A percentile compares a stretch with the other conserved stretches of the same genome.
Evolutionary conservation across 2,329 filamentous ascomycete genomes (phyloP).

Genomic region (Diaporthe citrichinensis): DNA sequence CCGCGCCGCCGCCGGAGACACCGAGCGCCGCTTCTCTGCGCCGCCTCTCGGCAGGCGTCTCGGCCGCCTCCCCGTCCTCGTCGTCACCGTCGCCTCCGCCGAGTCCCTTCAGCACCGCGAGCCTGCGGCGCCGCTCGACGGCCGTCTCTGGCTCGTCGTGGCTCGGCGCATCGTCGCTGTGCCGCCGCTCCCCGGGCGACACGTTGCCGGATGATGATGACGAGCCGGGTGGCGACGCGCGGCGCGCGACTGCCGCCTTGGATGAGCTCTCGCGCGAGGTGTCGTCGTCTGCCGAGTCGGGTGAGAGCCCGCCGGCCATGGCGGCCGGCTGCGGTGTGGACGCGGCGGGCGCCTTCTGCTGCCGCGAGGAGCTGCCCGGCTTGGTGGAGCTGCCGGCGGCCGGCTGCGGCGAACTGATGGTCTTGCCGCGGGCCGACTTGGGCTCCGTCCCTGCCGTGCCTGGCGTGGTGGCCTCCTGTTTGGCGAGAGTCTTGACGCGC

Average conservation of each 20-base stretch:
- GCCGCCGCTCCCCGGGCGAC: slow-evolving; percentile 28
- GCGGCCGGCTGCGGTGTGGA: neutral
- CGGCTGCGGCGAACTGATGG: slow-evolving; percentile 35
- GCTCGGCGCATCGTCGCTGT: slow-evolving; percentile 44
- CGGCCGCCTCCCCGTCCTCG: slow-evolving; percentile 63
- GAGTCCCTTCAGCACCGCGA: slow-evolving; percentile 65
- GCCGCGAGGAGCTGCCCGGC: slow-evolving; percentile 1
- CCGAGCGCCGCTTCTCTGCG: slow-evolving; percentile 81
- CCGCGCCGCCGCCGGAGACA: too few species aligned
- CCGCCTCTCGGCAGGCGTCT: slow-evolving; percentile 82
- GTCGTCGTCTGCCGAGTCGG: neutral
- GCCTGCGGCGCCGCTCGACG: slow-evolving; percentile 76
- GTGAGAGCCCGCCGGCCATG: neutral
- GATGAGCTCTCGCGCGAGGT: slow-evolving; percentile 33
- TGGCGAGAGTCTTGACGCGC: slow-evolving; percentile 65
- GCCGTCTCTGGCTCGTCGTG: slow-evolving; percentile 73
- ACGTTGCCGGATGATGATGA: slow-evolving; percentile 32
- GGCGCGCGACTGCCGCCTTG: slow-evolving; percentile 24
- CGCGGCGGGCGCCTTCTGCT: slow-evolving; percentile 18
- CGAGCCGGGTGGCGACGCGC: slow-evolving; percentile 15
- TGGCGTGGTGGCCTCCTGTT: slow-evolving; percentile 51
- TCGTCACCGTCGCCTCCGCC: slow-evolving; percentile 58
- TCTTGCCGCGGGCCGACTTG: slow-evolving; percentile 37
- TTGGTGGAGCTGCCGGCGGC: neutral
- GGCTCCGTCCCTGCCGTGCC: neutral